Percentiles rank a stretch among this genome's conserved stretches.
phyloP scores from a whole-genome alignment of 2,329 filamentous ascomycete species.

The Pseudodiploospora longispora region DNA sequence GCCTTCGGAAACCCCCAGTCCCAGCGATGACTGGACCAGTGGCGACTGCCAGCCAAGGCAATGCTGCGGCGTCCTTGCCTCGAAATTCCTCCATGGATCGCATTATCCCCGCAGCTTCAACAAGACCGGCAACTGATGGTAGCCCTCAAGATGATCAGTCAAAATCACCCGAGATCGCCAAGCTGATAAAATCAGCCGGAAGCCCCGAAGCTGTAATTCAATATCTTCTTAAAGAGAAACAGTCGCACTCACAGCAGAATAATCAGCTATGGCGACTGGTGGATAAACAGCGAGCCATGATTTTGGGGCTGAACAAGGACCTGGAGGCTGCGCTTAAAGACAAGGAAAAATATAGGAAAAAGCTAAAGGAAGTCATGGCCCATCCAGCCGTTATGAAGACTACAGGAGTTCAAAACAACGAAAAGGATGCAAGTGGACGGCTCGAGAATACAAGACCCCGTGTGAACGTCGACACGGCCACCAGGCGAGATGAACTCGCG shows the following conservation, averaged over 20 bases:
- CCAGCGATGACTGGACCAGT: slow-evolving; percentile 41
- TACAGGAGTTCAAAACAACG: slow-evolving; percentile 13
- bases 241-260: slow-evolving; percentile 82
- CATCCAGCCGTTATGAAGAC: slow-evolving; percentile 25
- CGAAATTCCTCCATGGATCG: slow-evolving; percentile 90
- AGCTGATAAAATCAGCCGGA: slow-evolving; percentile 74
- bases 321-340: slow-evolving; percentile 85
- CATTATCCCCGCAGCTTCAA: slow-evolving; percentile 71
- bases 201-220: slow-evolving; percentile 84
- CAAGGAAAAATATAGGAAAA: slow-evolving; percentile 88
- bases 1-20: slow-evolving; percentile 28
- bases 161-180: slow-evolving; percentile 66
- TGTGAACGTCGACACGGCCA: slow-evolving; percentile 15
- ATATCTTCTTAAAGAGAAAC: slow-evolving; percentile 84
- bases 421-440: slow-evolving; percentile 5
- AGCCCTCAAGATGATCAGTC: slow-evolving; percentile 49
- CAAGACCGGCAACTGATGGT: slow-evolving; percentile 41
- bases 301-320: slow-evolving; percentile 89
- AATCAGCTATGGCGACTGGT: slow-evolving; percentile 89
- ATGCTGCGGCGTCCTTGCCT: slow-evolving; percentile 29
- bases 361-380: slow-evolving; percentile 66
- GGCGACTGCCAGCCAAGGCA: slow-evolving; percentile 30
- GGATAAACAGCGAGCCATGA: slow-evolving; percentile 92
- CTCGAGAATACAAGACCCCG: slow-evolving; percentile 12
- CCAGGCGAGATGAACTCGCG: slow-evolving; percentile 5